Evolutionary conservation across 306 rosid genomes (phyloP).

Genomic region (Cucurbita pepo): DNA sequence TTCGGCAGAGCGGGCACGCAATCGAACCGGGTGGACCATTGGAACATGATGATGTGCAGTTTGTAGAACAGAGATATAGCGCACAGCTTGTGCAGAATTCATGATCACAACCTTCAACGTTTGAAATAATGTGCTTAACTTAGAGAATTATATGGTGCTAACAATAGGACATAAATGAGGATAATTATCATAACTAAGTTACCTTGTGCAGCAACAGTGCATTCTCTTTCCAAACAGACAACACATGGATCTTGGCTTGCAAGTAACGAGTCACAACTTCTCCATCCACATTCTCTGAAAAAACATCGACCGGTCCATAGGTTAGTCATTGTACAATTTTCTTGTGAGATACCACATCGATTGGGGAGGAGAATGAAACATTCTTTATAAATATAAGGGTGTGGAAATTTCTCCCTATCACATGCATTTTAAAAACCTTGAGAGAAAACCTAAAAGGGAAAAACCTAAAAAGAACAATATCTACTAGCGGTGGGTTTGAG

Average conservation of each 20-base stretch:
- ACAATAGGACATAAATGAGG: not conserved
- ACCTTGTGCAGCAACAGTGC: constrained; percentile 93
- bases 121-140: not conserved
- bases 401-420: too few relatives aligned
- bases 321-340: not conserved
- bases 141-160: not conserved
- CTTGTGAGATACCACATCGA: too few relatives aligned
- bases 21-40: constrained; percentile 77
- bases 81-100: constrained; percentile 95
- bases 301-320: not conserved
- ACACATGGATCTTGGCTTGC: constrained; percentile 76
- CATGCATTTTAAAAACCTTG: too few relatives aligned
- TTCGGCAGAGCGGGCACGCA: constrained; percentile 88
- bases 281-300: constrained; percentile 91
- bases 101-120: constrained; percentile 70
- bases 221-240: constrained; percentile 85
- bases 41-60: constrained; percentile 22
- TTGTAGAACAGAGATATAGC: constrained; percentile 80
- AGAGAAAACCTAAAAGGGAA: too few relatives aligned
- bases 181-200: not conserved
- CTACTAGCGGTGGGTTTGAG: too few relatives aligned
- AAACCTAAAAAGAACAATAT: too few relatives aligned
- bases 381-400: too few relatives aligned
- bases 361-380: too few relatives aligned
- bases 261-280: constrained; percentile 39